phyloP scores from a whole-genome alignment of 139 green algal genomes.

The Chlorella sp. region DNA sequence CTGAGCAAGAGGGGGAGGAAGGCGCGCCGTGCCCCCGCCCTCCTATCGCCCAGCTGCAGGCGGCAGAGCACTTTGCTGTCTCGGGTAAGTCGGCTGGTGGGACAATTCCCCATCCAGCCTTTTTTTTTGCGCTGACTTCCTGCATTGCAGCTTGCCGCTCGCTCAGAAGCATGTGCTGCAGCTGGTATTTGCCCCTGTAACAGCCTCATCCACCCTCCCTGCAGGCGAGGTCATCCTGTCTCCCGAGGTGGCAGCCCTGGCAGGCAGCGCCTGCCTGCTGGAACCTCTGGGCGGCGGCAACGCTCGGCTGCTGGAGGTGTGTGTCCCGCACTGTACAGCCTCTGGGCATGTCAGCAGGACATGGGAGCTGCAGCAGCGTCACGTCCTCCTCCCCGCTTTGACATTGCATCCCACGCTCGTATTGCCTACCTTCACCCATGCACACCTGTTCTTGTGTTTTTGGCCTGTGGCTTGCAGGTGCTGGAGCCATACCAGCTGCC shows the following conservation, averaged over 20 bases:
- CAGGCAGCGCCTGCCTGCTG: slow-evolving; percentile 9
- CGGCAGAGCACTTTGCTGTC: slow-evolving; percentile 11
- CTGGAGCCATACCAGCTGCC: slow-evolving; percentile 12
- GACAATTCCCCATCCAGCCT: no score
- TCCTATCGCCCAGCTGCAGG: slow-evolving; percentile 51
- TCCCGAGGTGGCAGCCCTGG: slow-evolving; percentile 47
- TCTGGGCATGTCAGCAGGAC: no score
- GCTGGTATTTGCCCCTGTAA: no score
- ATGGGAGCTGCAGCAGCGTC: no score
- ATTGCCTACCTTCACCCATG: no score
- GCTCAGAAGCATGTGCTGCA: no score
- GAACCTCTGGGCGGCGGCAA: slow-evolving; percentile 7
- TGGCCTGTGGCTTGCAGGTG: background rate
- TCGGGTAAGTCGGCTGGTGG: background rate
- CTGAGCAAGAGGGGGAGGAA: background rate
- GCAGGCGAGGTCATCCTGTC: slow-evolving; percentile 65
- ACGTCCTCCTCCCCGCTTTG: no score
- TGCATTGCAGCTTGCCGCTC: background rate
- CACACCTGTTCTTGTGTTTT: no score
- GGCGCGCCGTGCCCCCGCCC: background rate
- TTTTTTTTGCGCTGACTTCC: no score
- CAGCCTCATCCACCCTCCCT: background rate
- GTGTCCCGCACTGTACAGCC: no score
- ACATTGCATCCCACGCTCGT: no score
- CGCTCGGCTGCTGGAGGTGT: background rate